Percentiles rank a stretch among this genome's conserved stretches.
Evolutionary conservation across 805 yeast genomes (phyloP).

Genomic region (Cyberlindnera nakhonratchasimensis): DNA sequence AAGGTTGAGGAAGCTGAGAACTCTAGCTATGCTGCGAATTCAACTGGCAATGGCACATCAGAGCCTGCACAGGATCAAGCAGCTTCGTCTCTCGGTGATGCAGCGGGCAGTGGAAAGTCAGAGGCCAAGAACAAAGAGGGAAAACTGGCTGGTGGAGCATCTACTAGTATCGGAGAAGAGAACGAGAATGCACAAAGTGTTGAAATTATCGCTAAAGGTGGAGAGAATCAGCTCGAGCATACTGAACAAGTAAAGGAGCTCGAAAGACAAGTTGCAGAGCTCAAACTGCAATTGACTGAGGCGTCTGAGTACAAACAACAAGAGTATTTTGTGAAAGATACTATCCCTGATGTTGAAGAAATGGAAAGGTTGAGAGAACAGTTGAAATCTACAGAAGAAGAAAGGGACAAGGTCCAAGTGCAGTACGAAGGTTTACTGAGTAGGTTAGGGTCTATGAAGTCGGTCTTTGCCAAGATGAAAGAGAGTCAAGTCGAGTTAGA

Average conservation of each 20-base stretch:
- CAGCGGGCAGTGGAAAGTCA: conserved; percentile 9
- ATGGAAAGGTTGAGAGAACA: conserved; percentile 27
- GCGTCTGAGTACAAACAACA: conserved; percentile 1
- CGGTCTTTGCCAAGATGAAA: conserved; percentile 70
- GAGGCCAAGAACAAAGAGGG: conserved; percentile 7
- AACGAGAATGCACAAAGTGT: conserved; percentile 8
- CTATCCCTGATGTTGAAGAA: conserved; percentile 10
- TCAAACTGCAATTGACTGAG: conserved; percentile 13
- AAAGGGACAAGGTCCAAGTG: conserved; percentile 53
- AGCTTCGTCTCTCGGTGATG: conserved; percentile 8
- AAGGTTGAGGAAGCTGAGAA: conserved; percentile 10
- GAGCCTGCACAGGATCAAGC: conserved; percentile 11
- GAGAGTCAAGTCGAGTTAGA: conserved; percentile 63
- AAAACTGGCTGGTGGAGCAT: conserved; percentile 7
- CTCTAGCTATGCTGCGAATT: conserved; percentile 6
- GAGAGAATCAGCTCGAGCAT: conserved; percentile 1
- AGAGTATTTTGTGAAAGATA: conserved; percentile 4
- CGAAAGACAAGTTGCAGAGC: conserved; percentile 11
- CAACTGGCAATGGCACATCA: conserved; percentile 9
- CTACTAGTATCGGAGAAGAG: conserved; percentile 7
- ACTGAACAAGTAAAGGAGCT: conserved; percentile 9
- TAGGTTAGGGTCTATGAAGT: conserved; percentile 68
- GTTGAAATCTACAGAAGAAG: conserved; percentile 38
- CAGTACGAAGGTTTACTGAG: conserved; percentile 61
- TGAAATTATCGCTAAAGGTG: conserved; percentile 10